Base-by-base conservation (phyloP, 192 early-diverging fungal genomes). In the Coemansia sp. region DNA sequence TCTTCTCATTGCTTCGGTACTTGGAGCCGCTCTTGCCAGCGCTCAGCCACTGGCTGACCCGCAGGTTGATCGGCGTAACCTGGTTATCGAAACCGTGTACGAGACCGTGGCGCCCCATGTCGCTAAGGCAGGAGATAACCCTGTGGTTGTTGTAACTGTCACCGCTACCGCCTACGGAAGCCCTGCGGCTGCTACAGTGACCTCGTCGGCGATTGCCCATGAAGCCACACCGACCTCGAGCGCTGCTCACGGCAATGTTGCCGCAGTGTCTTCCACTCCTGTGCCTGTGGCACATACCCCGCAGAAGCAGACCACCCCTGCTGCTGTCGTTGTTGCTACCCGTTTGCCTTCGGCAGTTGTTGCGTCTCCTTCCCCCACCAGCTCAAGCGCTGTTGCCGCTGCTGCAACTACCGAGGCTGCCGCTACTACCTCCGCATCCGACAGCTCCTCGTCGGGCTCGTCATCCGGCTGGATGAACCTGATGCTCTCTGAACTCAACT, bases 401-500 rank as follows among this genome's bases (percentile, higher is more conserved):
- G 20, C 45, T 29, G 13, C 57, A 0, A 48, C 56, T 5, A 45
- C 56, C 7, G 34, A 56, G 9, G 37, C 51, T 34, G 26, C 64
- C 10, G 1, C 12, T 13, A 7, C 66, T 25, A 56, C 55, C 28
- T 20, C 42, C 7, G 20, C 60, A 3, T 53, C 56, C 42, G 56
- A 45, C 21, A 33, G 16, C 58, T 28, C 53, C 30, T 5, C 25
- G 15, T 13, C 58, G 1, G 51, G 57, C 51, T 40, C 70, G 39
- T 31, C 59, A 1, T 49, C 60, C 23, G 56, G 33, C 64, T 78
- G 76, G 72, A 43, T 46, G 21, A 42, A 35, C 15, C 64, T 72
- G n/a, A 79, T 83, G 81, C 70, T 79, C 18, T 37, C 13, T 40
- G 46, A 58, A 60, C 48, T 83, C 7, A 83, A 79, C 65, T 31